Base-by-base conservation (phyloP, 2,329 filamentous ascomycete genomes). In the Arachnopeziza araneosa region DNA sequence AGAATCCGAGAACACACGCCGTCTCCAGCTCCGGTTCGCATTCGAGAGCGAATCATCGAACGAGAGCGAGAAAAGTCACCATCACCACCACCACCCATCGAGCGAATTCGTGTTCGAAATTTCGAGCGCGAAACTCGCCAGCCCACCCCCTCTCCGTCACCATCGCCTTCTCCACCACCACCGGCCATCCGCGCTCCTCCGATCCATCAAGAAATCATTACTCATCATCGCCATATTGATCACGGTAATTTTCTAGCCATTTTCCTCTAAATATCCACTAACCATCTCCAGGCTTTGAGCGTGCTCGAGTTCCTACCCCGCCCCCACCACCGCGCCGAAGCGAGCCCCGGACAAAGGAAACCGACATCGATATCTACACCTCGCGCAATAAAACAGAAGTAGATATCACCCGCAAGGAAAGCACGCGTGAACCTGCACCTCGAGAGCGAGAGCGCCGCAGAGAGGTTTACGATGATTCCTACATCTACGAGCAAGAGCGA, bases 141-240 rank as follows among this genome's bases (percentile, higher is more conserved):
- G 30, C 63, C 63, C 22, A 58, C 56, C 26, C 63, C 63, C 30
- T 59, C 62, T 22, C 66, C 66, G 10, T 64, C 66, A n/a, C 67
- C 68, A 53, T 68, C 67, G 14, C 70, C 70, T 51, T 66, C 67
- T 50, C 62, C 68, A 30, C 85, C 84, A 30, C 81, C 82, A 58
- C 56, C 60, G 26, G 26, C 26, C 52, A 87, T 95, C 68, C 83
- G 85, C 50, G 86, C 87, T 22, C 91, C 91, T 36, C 89, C 88
- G 0, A 91, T 96, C 67, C 90, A 93, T 74, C 86, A 93, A 70
- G 90, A 96, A 71, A 86, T 96, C 60, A 93, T 96, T 66, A 96
- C 91, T 54, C 69, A 71, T 75, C 93, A 95, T 72, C 83, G 87
- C 60, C 89, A 93, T 70, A 88, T 96, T 67, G 90, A 96, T 70